Conservation (phyloP, 169 alveolate genomes). For the Plasmodium gonderi region DNA sequence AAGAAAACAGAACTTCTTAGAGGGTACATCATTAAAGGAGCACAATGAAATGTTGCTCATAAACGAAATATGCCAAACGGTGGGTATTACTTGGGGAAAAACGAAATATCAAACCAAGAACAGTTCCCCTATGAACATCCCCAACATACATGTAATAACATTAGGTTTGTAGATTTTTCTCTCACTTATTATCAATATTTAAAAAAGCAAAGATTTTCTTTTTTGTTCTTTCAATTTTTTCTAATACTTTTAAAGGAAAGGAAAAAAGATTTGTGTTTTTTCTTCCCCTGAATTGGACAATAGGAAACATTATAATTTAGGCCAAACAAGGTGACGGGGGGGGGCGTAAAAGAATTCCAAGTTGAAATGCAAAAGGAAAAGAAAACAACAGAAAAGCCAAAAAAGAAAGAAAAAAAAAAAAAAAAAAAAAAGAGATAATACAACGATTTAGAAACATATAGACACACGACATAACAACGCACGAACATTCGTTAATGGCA, state of each 20-base stretch:
- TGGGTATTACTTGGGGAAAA: too few relatives aligned
- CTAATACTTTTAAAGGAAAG: background rate
- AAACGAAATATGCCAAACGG: too few relatives aligned
- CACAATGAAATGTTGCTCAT: background rate
- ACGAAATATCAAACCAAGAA: too few relatives aligned
- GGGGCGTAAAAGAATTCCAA: background rate
- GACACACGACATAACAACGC: too few relatives aligned
- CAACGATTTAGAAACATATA: too few relatives aligned
- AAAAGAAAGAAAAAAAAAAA: background rate
- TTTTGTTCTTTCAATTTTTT: background rate
- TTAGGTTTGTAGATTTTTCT: background rate
- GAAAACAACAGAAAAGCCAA: background rate
- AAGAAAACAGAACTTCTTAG: background rate
- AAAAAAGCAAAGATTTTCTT: background rate
- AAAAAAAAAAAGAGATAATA: too few relatives aligned
- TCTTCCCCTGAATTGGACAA: background rate
- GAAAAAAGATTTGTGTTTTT: background rate
- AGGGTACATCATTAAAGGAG: background rate
- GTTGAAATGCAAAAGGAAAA: background rate
- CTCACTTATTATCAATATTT: background rate
- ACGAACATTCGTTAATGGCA: too few relatives aligned
- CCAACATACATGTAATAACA: background rate
- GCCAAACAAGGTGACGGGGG: background rate
- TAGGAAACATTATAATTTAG: background rate
- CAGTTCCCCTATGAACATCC: background rate